phyloP scores from a whole-genome alignment of 176 grass and related monocot genomes.

The Zoysia japonica region DNA sequence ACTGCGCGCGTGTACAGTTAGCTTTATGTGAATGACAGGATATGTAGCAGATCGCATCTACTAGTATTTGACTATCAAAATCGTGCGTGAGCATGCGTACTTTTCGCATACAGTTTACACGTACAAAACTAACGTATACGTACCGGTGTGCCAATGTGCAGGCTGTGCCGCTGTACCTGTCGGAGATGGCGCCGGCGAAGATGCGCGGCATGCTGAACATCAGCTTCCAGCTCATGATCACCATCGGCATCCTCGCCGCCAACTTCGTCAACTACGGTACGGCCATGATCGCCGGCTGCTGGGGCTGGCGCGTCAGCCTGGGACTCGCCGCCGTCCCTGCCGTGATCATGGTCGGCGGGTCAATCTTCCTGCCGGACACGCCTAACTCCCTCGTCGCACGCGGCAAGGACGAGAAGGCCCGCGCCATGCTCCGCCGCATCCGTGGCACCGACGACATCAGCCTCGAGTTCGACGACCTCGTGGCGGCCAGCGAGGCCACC shows the following conservation, averaged over 20 bases:
- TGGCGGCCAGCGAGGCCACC: slow-evolving; percentile 25
- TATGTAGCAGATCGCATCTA: too few species aligned
- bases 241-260: slow-evolving; percentile 33
- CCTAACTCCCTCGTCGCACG: slow-evolving; percentile 42
- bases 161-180: slow-evolving; percentile 49
- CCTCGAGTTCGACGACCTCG: slow-evolving; percentile 43
- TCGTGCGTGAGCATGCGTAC: too few species aligned
- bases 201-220: slow-evolving; percentile 37
- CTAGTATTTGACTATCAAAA: too few species aligned
- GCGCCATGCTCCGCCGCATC: slow-evolving; percentile 46
- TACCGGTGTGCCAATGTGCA: background rate
- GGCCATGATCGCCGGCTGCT: slow-evolving; percentile 35
- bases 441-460: slow-evolving; percentile 31
- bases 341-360: slow-evolving; percentile 37
- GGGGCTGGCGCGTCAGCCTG: slow-evolving; percentile 45
- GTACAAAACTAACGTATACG: too few species aligned
- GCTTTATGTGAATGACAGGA: too few species aligned
- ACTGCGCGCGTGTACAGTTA: too few species aligned
- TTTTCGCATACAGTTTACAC: too few species aligned
- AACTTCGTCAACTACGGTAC: slow-evolving; percentile 54
- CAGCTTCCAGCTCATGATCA: slow-evolving; percentile 47
- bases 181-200: slow-evolving; percentile 45
- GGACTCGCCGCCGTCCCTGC: slow-evolving; percentile 39
- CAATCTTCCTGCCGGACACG: slow-evolving; percentile 44
- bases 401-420: slow-evolving; percentile 19